A percentile compares a stretch with the other conserved stretches of the same genome.
phyloP scores from a whole-genome alignment of 148 eudicot species.

The Rhododendron kiyosumense region DNA sequence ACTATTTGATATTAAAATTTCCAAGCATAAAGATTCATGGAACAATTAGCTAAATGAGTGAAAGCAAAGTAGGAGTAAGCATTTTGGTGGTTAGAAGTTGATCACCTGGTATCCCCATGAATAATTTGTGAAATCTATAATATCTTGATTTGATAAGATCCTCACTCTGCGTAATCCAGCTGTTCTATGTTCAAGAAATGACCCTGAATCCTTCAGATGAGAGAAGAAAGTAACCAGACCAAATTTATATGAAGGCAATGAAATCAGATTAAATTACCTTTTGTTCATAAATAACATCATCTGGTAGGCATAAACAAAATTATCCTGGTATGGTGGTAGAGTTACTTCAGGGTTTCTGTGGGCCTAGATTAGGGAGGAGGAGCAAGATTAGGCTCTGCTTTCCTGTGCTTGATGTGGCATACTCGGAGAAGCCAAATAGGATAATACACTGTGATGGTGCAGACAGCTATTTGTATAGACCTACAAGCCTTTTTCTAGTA shows the following conservation, averaged over 20 bases:
- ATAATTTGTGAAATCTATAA: slow-evolving; percentile 23
- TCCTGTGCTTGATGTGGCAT: background rate
- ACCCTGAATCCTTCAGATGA: slow-evolving; percentile 45
- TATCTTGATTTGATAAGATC: slow-evolving; percentile 21
- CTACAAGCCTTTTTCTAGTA: background rate
- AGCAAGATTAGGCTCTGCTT: background rate
- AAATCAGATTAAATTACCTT: background rate
- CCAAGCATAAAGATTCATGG: background rate
- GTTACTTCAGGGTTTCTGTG: background rate
- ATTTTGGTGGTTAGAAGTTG: slow-evolving; percentile 3
- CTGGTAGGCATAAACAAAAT: background rate
- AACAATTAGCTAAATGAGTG: background rate
- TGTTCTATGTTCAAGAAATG: slow-evolving; percentile 34
- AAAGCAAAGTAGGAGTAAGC: background rate
- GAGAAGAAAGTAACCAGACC: background rate
- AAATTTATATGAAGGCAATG: background rate
- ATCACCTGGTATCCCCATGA: slow-evolving; percentile 59
- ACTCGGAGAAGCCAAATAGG: background rate
- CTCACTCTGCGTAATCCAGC: slow-evolving; percentile 35
- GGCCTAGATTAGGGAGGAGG: background rate
- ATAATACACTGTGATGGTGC: background rate
- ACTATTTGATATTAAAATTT: background rate
- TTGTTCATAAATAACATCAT: background rate
- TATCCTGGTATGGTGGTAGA: background rate
- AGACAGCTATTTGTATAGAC: background rate